Base-by-base conservation (phyloP, 2,329 filamentous ascomycete species). In the Aureobasidium sp. region DNA sequence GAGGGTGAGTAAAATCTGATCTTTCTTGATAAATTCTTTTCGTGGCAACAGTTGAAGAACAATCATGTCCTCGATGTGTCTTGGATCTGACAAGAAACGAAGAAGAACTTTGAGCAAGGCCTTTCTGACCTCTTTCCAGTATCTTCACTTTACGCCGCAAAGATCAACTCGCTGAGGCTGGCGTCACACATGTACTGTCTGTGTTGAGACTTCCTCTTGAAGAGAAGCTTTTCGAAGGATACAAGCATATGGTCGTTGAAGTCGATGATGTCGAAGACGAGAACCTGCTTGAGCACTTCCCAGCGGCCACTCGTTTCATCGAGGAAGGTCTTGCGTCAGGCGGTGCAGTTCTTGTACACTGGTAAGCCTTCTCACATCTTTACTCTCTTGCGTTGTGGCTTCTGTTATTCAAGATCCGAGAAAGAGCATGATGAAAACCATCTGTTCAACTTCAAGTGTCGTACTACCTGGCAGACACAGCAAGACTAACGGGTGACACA, bases 231-330 rank as follows among this genome's bases (percentile, higher is more conserved):
- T 86, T 84, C 69, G 79, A 82, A 65, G 78, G 81, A 45, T 91
- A 86, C 72, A 77, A 86, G 65, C 91, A 95, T 72, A 81, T 90
- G 67, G 81, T 85, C 64, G 88, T 97, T 66, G 88, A 95, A 66
- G 85, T 97, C 47, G 90, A 97, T 73, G 94, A 99, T 77, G 84
- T 92, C 57, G 90, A 93, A 25, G 91, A 97, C 69, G 87, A 92
- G 67, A 90, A 99, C 74, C 76, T 97, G 57, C 77, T 97, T 21
- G 83, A 89, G 64, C 86, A 95, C 73, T 87, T 97, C 64, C 85
- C 91, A 7, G 79, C 79, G 58, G 88, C 88, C 61, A 89, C 94
- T 68, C 81, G 81, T 51, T 99, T 96, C 75, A 96, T 97, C 68
- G 85, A 93, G 68, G 78, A 85, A 44, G 93, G 85, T 1, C 78